A percentile compares a stretch with the other conserved stretches of the same genome.
These are phyloP conservation scores for Boletus vermiculosoides DNA, from an alignment of 768 basidiomycete species.

Conservation along the genomic window DNA sequence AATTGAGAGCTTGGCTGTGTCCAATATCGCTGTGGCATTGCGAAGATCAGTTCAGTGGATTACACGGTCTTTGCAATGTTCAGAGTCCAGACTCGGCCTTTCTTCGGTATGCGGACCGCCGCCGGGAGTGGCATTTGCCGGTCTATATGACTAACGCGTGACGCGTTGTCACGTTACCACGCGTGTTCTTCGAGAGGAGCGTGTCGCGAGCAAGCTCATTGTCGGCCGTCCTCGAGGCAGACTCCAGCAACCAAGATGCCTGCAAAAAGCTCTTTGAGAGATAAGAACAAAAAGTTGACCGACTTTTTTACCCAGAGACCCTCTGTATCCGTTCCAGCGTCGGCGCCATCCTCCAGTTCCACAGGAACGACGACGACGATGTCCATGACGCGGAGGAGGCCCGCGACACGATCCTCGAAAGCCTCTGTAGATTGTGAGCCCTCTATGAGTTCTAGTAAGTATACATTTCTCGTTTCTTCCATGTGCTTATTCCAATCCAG, in stretches of 20 bases:
- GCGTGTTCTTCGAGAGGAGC: slow-evolving; percentile 2
- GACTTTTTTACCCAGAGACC: slow-evolving; percentile 45
- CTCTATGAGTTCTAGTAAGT: slow-evolving; percentile 19
- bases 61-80: neutral
- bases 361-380: neutral
- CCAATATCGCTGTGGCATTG: too few relatives aligned
- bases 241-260: slow-evolving; percentile 18
- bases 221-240: neutral
- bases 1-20: neutral
- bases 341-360: slow-evolving; percentile 1
- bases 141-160: slow-evolving; percentile 5
- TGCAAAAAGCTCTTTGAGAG: slow-evolving; percentile 11
- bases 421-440: neutral
- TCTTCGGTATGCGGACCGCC: too few relatives aligned
- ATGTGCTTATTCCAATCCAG: slow-evolving; percentile 14
- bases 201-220: slow-evolving; percentile 8
- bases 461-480: neutral
- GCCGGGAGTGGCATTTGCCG: neutral
- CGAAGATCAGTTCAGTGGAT: neutral
- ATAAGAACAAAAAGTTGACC: slow-evolving; percentile 36
- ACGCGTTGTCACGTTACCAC: slow-evolving; percentile 14
- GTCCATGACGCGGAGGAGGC: slow-evolving; percentile 13
- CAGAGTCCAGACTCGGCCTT: too few relatives aligned
- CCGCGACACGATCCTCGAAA: slow-evolving; percentile 10
- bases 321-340: slow-evolving; percentile 18